A percentile compares a stretch with the other conserved stretches of the same genome.
These are phyloP conservation scores for Jimgerdemannia lactiflua DNA, from an alignment of 192 early-diverging fungal species.

Conservation along the genomic window DNA sequence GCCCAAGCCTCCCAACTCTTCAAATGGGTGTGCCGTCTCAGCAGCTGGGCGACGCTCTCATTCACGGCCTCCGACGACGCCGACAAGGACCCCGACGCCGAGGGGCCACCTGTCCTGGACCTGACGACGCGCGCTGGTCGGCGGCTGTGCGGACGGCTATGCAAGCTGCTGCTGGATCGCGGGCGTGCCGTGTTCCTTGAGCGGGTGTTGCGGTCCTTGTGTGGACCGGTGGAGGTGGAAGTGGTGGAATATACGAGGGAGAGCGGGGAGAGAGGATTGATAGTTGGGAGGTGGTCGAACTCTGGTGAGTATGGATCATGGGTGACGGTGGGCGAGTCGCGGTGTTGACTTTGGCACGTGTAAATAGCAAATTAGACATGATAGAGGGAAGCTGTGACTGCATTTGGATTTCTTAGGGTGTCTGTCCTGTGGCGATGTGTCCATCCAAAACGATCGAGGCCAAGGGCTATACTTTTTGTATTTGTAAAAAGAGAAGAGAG, in stretches of 20 bases:
- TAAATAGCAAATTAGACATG: background rate
- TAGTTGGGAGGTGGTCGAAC: conserved; percentile 2
- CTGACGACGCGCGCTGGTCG: background rate
- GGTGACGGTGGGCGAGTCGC: no score
- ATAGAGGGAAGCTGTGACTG: background rate
- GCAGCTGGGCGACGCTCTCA: conserved; percentile 1
- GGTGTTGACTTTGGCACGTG: background rate
- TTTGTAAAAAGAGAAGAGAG: no score
- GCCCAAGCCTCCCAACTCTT: background rate
- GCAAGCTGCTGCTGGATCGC: background rate
- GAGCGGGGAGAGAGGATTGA: background rate
- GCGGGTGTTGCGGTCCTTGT: background rate
- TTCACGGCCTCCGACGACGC: no score
- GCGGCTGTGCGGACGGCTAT: background rate
- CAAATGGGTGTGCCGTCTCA: background rate
- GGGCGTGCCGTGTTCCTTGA: background rate
- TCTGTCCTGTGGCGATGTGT: no score
- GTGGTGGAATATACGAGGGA: conserved; percentile 1
- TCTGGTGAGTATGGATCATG: no score
- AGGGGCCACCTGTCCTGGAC: background rate
- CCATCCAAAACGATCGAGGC: no score
- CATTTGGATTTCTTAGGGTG: background rate
- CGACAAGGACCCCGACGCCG: background rate
- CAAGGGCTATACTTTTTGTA: no score
- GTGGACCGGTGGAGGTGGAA: background rate